A percentile compares a stretch with the other conserved stretches of the same genome.
Evolutionary conservation across 225 moss, liverwort and hornwort species (phyloP).

Genomic region (Marchantia polymorpha): DNA sequence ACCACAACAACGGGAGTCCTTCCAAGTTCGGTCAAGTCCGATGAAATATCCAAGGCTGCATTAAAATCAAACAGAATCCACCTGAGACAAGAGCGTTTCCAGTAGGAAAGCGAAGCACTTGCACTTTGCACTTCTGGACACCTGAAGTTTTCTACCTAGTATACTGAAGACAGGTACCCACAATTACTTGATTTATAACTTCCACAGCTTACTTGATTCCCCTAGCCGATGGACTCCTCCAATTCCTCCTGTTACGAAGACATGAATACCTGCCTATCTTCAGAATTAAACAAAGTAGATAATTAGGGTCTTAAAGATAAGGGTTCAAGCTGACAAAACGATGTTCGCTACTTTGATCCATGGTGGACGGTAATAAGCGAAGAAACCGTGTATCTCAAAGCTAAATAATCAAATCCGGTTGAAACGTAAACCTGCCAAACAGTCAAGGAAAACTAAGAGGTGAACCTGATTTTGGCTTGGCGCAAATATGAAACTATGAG

Average conservation of each 20-base stretch:
- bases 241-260: constrained; percentile 95
- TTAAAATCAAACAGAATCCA: not conserved
- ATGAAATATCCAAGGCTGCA: constrained; percentile 91
- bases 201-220: constrained; percentile 66
- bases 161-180: too few species aligned
- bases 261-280: constrained; percentile 78
- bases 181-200: not conserved
- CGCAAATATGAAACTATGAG: not conserved
- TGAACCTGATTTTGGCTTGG: too few species aligned
- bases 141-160: not conserved
- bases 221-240: constrained; percentile 91
- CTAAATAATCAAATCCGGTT: not conserved
- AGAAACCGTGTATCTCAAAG: not conserved
- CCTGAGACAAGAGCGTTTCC: not conserved
- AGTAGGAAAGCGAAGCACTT: not conserved
- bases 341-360: not conserved
- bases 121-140: too few species aligned
- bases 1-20: constrained; percentile 84
- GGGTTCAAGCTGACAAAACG: not conserved
- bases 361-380: not conserved
- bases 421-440: not conserved
- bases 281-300: constrained; percentile 16
- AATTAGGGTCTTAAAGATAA: not conserved
- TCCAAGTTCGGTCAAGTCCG: constrained; percentile 91
- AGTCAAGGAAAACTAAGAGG: not conserved